Percentiles rank a stretch among this genome's conserved stretches.
Evolutionary conservation across 345 rosid genomes (phyloP).

Genomic region (Anacardium occidentale): DNA sequence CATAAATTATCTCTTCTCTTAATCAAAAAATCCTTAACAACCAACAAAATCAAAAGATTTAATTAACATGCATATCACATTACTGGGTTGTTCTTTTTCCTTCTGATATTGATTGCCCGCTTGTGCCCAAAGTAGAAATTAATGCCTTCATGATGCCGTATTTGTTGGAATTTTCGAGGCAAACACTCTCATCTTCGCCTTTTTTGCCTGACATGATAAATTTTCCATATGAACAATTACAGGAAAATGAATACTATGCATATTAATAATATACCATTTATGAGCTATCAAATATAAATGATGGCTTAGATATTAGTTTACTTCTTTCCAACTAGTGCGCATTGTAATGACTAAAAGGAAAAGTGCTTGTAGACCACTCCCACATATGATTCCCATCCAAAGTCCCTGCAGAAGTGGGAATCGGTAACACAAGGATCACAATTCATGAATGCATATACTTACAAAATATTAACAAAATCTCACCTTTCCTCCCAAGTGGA

Average conservation of each 20-base stretch:
- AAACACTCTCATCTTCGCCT: conserved; percentile 23
- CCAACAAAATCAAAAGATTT: too few relatives aligned
- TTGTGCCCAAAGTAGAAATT: too few relatives aligned
- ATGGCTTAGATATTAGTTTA: neutral
- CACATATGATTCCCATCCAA: conserved; percentile 39
- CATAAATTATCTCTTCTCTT: too few relatives aligned
- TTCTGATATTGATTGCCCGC: too few relatives aligned
- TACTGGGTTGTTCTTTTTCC: too few relatives aligned
- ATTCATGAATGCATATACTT: neutral
- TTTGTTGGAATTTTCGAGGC: conserved; percentile 17
- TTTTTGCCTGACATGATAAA: conserved; percentile 25
- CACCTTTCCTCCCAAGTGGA: conserved; percentile 37
- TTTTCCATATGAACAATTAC: neutral
- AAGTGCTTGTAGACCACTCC: conserved; percentile 37
- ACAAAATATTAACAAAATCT: neutral
- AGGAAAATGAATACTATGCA: neutral
- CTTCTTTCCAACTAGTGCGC: conserved; percentile 38
- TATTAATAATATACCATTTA: neutral
- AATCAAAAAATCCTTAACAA: too few relatives aligned
- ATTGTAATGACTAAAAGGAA: conserved; percentile 29
- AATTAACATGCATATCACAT: too few relatives aligned
- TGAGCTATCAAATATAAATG: neutral
- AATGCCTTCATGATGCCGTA: neutral
- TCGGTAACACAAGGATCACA: neutral
- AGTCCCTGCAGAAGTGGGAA: conserved; percentile 27